These are phyloP conservation scores for Canavalia ensiformis DNA, from an alignment of 306 rosid species.

Conservation along the genomic window DNA sequence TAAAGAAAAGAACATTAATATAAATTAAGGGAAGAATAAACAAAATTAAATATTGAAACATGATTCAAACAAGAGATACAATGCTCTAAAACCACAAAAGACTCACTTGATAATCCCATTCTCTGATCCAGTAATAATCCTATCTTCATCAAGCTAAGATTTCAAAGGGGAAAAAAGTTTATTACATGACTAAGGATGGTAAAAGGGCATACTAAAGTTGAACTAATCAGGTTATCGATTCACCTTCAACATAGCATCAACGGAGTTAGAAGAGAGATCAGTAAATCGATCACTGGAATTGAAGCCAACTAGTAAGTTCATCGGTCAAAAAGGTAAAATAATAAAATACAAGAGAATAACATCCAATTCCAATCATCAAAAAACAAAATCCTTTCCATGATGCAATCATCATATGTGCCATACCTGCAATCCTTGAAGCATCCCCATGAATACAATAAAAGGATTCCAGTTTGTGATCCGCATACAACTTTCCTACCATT, in stretches of 20 bases:
- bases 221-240: constrained; percentile 33
- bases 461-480: constrained; percentile 80
- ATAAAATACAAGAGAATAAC: constrained; percentile 27
- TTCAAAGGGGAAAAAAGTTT: background rate
- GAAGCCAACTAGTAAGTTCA: constrained; percentile 46
- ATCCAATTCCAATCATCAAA: constrained; percentile 7
- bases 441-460: constrained; percentile 91
- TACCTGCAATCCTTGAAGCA: constrained; percentile 95
- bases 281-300: constrained; percentile 80
- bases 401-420: constrained; percentile 25
- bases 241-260: constrained; percentile 86
- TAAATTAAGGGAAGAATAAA: constrained; percentile 18
- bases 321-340: constrained; percentile 31
- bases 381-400: constrained; percentile 26
- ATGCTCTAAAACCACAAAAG: constrained; percentile 39
- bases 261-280: constrained; percentile 79
- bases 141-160: constrained; percentile 92
- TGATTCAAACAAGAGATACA: constrained; percentile 31
- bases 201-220: background rate
- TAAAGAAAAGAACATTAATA: constrained; percentile 11
- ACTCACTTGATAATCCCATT: constrained; percentile 94
- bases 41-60: constrained; percentile 14
- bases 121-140: constrained; percentile 89
- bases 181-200: background rate
- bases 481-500: constrained; percentile 91